These are phyloP conservation scores for Elaeagnus macrophylla DNA, from an alignment of 306 rosid species.

Conservation along the genomic window DNA sequence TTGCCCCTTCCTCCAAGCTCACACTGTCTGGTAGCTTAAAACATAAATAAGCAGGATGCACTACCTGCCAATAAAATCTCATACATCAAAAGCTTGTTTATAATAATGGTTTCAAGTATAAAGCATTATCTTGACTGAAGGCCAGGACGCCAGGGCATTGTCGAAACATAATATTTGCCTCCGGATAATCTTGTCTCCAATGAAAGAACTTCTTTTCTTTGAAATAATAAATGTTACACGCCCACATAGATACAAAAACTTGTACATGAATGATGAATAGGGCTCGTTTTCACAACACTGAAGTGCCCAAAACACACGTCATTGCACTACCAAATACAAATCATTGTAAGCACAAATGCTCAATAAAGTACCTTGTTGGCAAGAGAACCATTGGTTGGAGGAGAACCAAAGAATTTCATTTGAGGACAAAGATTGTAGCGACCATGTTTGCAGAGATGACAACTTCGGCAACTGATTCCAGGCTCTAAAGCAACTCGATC, in stretches of 20 bases:
- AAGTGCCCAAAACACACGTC: too few species aligned
- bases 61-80: slow-evolving; percentile 20
- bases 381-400: slow-evolving; percentile 32
- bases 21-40: slow-evolving; percentile 30
- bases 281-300: too few species aligned
- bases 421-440: slow-evolving; percentile 38
- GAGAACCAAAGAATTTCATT: slow-evolving; percentile 37
- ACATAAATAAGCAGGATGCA: slow-evolving; percentile 34
- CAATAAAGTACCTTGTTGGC: slow-evolving; percentile 24
- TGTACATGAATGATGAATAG: too few species aligned
- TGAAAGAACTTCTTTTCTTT: background rate
- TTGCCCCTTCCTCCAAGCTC: slow-evolving; percentile 43
- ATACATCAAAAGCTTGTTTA: background rate
- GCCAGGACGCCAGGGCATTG: too few species aligned
- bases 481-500: slow-evolving; percentile 43
- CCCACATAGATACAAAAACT: too few species aligned
- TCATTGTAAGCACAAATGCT: background rate
- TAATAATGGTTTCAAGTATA: too few species aligned
- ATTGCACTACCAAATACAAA: too few species aligned
- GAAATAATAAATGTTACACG: too few species aligned
- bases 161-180: too few species aligned
- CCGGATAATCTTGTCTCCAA: background rate
- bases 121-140: too few species aligned
- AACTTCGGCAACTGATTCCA: slow-evolving; percentile 32
- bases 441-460: slow-evolving; percentile 29